phyloP scores from a whole-genome alignment of 495 filamentous ascomycete species.

The Staphylotrichum tortipilum region DNA sequence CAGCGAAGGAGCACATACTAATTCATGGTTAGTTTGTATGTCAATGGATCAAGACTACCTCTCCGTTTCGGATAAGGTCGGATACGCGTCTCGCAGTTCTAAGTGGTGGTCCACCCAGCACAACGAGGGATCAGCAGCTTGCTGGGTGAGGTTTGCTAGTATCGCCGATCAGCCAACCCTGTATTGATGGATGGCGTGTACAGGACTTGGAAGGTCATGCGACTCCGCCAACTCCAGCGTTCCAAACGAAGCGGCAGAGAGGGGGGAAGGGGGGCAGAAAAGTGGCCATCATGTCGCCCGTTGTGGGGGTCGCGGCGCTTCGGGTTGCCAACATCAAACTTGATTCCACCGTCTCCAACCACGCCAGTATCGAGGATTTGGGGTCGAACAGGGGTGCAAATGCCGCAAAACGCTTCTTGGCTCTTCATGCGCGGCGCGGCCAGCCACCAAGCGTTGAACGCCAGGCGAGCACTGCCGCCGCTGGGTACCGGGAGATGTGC shows the following conservation, averaged over 20 bases:
- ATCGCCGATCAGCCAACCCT: too few species aligned
- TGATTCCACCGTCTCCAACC: neutral
- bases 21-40: neutral
- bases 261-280: neutral
- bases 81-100: too few species aligned
- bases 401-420: constrained; percentile 6
- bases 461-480: neutral
- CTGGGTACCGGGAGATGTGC: neutral
- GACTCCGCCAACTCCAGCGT: neutral
- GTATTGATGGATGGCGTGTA: neutral
- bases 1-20: constrained; percentile 1
- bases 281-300: neutral
- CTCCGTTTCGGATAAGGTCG: neutral
- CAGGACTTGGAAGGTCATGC: neutral
- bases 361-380: neutral
- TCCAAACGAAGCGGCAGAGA: neutral
- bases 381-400: neutral
- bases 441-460: neutral
- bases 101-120: too few species aligned
- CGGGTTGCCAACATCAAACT: neutral
- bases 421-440: neutral
- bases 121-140: neutral
- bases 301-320: neutral
- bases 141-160: neutral
- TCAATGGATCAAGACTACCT: neutral